Conservation (phyloP, 352 stramenopile genomes). For the Phytophthora pisi region DNA sequence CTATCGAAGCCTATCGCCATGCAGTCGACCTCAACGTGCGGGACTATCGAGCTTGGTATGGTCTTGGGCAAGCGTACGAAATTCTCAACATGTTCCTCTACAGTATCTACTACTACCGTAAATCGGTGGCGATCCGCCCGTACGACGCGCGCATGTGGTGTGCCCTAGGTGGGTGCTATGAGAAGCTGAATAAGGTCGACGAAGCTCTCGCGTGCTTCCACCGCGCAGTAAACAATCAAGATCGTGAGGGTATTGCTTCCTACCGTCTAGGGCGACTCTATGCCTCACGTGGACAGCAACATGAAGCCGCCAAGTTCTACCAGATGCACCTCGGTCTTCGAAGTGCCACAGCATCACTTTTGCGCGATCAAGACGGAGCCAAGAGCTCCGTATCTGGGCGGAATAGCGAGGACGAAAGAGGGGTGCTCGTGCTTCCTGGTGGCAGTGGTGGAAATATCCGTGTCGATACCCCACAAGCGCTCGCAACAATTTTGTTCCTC, state of each 20-base stretch:
- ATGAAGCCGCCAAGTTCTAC: slow-evolving; percentile 79
- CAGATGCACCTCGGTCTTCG: slow-evolving; percentile 65
- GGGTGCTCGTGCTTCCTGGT: slow-evolving; percentile 36
- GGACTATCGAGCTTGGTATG: slow-evolving; percentile 99
- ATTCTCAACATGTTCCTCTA: slow-evolving; percentile 99
- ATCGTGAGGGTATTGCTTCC: slow-evolving; percentile 76
- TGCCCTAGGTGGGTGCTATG: slow-evolving; percentile 90
- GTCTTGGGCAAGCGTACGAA: slow-evolving; percentile 98
- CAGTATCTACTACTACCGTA: slow-evolving; percentile 99
- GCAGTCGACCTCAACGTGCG: slow-evolving; percentile 92
- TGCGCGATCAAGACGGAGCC: slow-evolving; percentile 23
- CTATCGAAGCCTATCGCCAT: slow-evolving; percentile 96
- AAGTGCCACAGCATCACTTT: slow-evolving; percentile 30
- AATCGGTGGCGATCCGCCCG: slow-evolving; percentile 94
- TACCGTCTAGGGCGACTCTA: slow-evolving; percentile 73
- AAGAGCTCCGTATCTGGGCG: slow-evolving; percentile 8
- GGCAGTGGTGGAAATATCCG: slow-evolving; percentile 46
- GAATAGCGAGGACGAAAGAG: slow-evolving; percentile 21
- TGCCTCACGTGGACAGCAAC: slow-evolving; percentile 46
- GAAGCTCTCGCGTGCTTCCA: slow-evolving; percentile 81
- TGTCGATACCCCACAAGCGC: slow-evolving; percentile 66
- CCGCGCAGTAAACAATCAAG: slow-evolving; percentile 75
- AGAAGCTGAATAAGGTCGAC: slow-evolving; percentile 73
- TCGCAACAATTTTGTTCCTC: slow-evolving; percentile 75
- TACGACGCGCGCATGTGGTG: slow-evolving; percentile 99